Percentiles rank a stretch among this genome's conserved stretches.
These are phyloP conservation scores for Parasitella parasitica DNA, from an alignment of 371 early-diverging fungal genomes.

Conservation along the genomic window DNA sequence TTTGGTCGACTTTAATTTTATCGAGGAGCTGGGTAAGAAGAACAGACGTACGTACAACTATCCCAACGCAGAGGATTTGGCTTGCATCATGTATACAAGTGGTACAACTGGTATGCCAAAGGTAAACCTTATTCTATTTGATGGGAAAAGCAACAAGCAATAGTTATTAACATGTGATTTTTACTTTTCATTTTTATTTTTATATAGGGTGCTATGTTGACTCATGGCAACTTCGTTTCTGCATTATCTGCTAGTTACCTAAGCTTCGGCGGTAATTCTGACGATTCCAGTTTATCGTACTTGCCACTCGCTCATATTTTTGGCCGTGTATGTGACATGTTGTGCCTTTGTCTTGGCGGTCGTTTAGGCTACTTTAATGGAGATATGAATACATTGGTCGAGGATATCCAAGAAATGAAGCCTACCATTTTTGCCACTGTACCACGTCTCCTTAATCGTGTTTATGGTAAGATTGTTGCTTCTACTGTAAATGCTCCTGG, in stretches of 20 bases:
- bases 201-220: constrained; percentile 53
- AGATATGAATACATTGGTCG: constrained; percentile 73
- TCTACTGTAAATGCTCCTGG: constrained; percentile 72
- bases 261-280: constrained; percentile 25
- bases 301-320: constrained; percentile 95
- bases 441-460: constrained; percentile 90
- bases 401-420: constrained; percentile 79
- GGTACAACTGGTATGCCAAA: constrained; percentile 85
- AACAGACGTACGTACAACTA: constrained; percentile 42
- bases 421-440: constrained; percentile 89
- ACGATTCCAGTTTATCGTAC: constrained; percentile 59
- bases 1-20: constrained; percentile 57
- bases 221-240: constrained; percentile 52
- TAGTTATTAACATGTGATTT: constrained; percentile 10
- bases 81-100: constrained; percentile 96
- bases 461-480: constrained; percentile 81
- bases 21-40: constrained; percentile 61
- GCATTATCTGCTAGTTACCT: constrained; percentile 25
- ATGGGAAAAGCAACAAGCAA: neutral
- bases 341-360: constrained; percentile 42
- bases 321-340: constrained; percentile 66
- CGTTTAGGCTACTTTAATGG: constrained; percentile 86
- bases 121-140: constrained; percentile 14
- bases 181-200: neutral
- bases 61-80: constrained; percentile 62